Base-by-base conservation (phyloP, 2,329 filamentous ascomycete genomes). In the Tolypocladium capitatum region DNA sequence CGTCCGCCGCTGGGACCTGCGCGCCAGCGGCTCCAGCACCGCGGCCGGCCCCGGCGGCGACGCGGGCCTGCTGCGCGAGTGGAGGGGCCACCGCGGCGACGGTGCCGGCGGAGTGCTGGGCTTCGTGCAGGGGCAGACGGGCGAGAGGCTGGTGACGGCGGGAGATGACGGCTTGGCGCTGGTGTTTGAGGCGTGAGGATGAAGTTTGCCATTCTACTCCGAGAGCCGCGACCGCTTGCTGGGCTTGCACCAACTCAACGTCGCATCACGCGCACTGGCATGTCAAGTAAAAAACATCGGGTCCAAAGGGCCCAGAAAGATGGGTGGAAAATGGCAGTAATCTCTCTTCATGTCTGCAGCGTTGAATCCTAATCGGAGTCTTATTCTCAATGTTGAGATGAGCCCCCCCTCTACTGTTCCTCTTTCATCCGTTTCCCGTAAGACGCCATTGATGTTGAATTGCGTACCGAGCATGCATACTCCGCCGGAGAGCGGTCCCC, bases 21-120 rank as follows among this genome's bases (percentile, higher is more conserved):
- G 75, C n/a, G 75, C 73, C n/a, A 68, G 60, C 21, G 62, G 60
- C 11, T 52, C 53, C 6, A 59, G 58, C 41, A 28, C 14, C 24
- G 38, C 38, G 21, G 59, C 56, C 6, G 49, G 59, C 1, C 57
- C 48, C 9, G 58, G 66, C 14, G 79, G 74, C 9, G 80, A 67
- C 20, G 57, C 81, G 46, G 89, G 87, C 0, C 68, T 94, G 46
- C 69, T 87, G 24, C 84, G 82, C 53, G 90, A 96, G 67, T 97
- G 90, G 90, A 88, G 76, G 64, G 92, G 92, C 0, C 92, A 98
- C 63, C 65, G 86, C 56, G 82, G 90, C 30, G 80, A 86, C 60
- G 85, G 88, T 13, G 87, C 88, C 21, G 91, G 90, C 32, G 91
- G 91, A 46, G 83, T 97, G 9, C 68, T 97, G 56, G 90, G 84